Conservation (phyloP, 164 flowering plant genomes). For the Aristolochia contorta region DNA sequence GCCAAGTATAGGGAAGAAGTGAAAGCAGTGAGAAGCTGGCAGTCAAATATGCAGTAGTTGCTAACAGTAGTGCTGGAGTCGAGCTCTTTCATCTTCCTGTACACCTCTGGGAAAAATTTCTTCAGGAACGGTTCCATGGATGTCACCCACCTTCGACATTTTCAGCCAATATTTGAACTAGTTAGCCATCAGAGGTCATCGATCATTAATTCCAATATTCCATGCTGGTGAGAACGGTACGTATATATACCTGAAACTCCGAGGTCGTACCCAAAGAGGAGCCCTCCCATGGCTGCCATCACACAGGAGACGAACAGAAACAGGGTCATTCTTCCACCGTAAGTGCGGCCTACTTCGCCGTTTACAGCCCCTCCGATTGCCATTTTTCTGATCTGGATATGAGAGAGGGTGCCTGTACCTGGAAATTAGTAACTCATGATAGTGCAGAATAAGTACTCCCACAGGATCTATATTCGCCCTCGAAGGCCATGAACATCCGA, state of each 20-base stretch:
- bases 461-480: no score
- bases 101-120: conserved; percentile 59
- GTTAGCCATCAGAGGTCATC: no score
- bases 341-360: conserved; percentile 11
- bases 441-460: no score
- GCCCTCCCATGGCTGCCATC: conserved; percentile 62
- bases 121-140: conserved; percentile 62
- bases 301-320: conserved; percentile 42
- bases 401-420: no score
- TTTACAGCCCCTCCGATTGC: conserved; percentile 18
- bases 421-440: no score
- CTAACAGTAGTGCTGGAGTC: conserved; percentile 29
- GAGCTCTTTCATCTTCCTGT: conserved; percentile 27
- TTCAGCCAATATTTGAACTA: no score
- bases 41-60: conserved; percentile 65
- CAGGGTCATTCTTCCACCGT: conserved; percentile 41
- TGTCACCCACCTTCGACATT: conserved; percentile 52
- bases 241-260: conserved; percentile 51
- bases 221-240: neutral
- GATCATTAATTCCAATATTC: no score
- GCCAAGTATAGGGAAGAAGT: conserved; percentile 64
- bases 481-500: no score
- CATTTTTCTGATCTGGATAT: conserved; percentile 16
- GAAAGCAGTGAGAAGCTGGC: conserved; percentile 49
- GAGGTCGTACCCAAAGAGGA: conserved; percentile 70